phyloP scores from a whole-genome alignment of 768 basidiomycete species.

The Guyanaporus albipodus region DNA sequence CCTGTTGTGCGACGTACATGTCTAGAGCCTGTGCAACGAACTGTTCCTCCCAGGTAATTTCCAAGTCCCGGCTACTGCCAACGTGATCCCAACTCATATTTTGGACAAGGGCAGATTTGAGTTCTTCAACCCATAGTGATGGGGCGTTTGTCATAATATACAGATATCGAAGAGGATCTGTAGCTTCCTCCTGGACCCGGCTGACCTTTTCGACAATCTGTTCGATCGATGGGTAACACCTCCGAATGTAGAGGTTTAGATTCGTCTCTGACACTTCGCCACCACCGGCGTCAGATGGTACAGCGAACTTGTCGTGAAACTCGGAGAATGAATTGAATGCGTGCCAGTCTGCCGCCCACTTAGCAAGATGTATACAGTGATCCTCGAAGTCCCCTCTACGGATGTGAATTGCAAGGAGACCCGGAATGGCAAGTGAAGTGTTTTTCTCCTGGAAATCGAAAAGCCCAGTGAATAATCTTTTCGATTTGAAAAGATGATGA shows the following conservation, averaged over 20 bases:
- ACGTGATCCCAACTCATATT: conserved; percentile 38
- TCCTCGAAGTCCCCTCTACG: conserved; percentile 47
- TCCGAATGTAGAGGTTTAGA: conserved; percentile 28
- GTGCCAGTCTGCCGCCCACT: conserved; percentile 35
- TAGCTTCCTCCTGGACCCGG: conserved; percentile 27
- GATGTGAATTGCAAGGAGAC: conserved; percentile 48
- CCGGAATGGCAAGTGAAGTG: conserved; percentile 26
- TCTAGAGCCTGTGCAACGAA: conserved; percentile 45
- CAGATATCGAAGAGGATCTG: conserved; percentile 31
- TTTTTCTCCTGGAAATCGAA: conserved; percentile 1
- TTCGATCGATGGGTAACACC: conserved; percentile 42
- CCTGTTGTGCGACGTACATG: conserved; percentile 46
- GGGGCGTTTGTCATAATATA: conserved; percentile 50
- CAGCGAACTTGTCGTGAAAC: conserved; percentile 36
- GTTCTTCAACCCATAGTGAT: conserved; percentile 37
- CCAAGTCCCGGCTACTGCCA: conserved; percentile 41
- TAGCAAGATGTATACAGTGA: conserved; percentile 41
- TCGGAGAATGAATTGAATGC: conserved; percentile 45
- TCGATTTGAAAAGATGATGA: conserved; percentile 21
- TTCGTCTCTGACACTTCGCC: conserved; percentile 18
- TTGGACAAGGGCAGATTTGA: conserved; percentile 34
- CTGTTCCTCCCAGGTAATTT: conserved; percentile 40
- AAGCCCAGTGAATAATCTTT: not conserved
- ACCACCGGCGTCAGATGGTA: conserved; percentile 24
- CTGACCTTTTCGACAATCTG: conserved; percentile 41